A percentile compares a stretch with the other conserved stretches of the same genome.
These are phyloP conservation scores for Lecanicillium sp. DNA, from an alignment of 2,329 filamentous ascomycete genomes.

Conservation along the genomic window DNA sequence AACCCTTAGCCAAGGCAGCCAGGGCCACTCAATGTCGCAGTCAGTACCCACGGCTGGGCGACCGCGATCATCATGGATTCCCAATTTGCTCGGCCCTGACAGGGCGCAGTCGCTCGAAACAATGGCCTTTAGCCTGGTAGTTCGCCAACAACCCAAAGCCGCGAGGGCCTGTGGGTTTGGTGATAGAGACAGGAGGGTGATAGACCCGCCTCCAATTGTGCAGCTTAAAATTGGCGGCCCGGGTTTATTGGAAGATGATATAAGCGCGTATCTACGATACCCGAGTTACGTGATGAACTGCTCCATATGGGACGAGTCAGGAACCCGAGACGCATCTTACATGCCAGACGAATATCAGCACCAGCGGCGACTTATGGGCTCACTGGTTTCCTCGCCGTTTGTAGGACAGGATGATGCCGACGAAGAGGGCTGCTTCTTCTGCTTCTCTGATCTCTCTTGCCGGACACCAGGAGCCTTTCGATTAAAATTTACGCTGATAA, in stretches of 20 bases:
- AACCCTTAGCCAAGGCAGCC: too few species aligned
- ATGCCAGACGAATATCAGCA: conserved; percentile 66
- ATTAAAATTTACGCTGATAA: conserved; percentile 65
- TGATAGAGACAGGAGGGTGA: conserved; percentile 71
- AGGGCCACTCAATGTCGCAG: too few species aligned
- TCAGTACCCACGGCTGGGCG: not conserved
- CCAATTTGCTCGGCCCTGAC: conserved; percentile 18
- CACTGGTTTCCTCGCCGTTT: conserved; percentile 68
- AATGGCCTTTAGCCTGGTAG: conserved; percentile 26
- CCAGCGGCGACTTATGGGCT: conserved; percentile 72
- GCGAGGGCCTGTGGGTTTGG: conserved; percentile 78
- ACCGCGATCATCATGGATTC: conserved; percentile 11
- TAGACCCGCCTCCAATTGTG: conserved; percentile 78
- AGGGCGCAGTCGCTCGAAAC: conserved; percentile 13
- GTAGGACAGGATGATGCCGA: conserved; percentile 67
- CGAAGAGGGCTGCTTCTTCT: conserved; percentile 74
- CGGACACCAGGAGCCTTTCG: conserved; percentile 70
- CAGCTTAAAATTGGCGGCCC: conserved; percentile 60
- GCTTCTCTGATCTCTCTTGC: conserved; percentile 75
- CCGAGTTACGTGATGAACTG: conserved; percentile 68
- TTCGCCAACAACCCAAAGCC: conserved; percentile 72
- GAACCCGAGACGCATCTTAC: conserved; percentile 58
- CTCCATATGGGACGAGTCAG: conserved; percentile 64
- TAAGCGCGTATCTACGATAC: conserved; percentile 43
- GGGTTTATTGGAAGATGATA: conserved; percentile 45